Evolutionary conservation across 768 basidiomycete species (phyloP).

Genomic region (Macrolepiota albuminosa): DNA sequence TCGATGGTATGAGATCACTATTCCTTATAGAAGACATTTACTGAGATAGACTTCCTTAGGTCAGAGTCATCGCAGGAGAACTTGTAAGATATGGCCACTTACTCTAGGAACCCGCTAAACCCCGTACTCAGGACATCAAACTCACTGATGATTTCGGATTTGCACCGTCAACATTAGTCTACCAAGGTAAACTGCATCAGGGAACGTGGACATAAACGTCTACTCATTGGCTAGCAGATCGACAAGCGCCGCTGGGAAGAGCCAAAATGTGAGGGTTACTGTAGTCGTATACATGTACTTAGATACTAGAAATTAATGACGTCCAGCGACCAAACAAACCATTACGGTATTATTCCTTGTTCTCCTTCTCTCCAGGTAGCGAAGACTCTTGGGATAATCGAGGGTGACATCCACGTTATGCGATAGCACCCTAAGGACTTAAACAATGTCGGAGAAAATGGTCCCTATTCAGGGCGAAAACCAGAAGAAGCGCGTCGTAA

Average conservation of each 20-base stretch:
- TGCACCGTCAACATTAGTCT: slow-evolving; percentile 78
- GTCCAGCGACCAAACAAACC: slow-evolving; percentile 11
- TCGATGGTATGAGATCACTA: slow-evolving; percentile 56
- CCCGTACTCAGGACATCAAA: slow-evolving; percentile 46
- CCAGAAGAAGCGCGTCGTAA: slow-evolving; percentile 83
- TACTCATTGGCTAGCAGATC: slow-evolving; percentile 25
- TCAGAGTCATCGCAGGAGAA: slow-evolving; percentile 82
- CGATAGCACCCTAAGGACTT: slow-evolving; percentile 4
- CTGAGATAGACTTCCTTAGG: slow-evolving; percentile 31
- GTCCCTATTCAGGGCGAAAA: slow-evolving; percentile 65
- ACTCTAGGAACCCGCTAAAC: slow-evolving; percentile 3
- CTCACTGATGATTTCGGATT: slow-evolving; percentile 78
- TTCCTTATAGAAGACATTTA: not conserved
- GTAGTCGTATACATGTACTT: not conserved
- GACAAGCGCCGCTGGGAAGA: slow-evolving; percentile 58
- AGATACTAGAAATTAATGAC: slow-evolving; percentile 6
- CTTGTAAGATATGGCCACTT: slow-evolving; percentile 42
- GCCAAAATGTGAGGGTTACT: slow-evolving; percentile 45
- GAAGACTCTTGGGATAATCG: not conserved
- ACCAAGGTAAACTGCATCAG: slow-evolving; percentile 46
- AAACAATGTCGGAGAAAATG: slow-evolving; percentile 46
- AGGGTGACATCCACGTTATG: slow-evolving; percentile 6
- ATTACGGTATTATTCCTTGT: not conserved
- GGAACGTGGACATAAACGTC: slow-evolving; percentile 7
- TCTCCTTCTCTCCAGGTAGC: not conserved